phyloP scores from a whole-genome alignment of 169 alveolate genomes.

The Eimeria falciformis region DNA sequence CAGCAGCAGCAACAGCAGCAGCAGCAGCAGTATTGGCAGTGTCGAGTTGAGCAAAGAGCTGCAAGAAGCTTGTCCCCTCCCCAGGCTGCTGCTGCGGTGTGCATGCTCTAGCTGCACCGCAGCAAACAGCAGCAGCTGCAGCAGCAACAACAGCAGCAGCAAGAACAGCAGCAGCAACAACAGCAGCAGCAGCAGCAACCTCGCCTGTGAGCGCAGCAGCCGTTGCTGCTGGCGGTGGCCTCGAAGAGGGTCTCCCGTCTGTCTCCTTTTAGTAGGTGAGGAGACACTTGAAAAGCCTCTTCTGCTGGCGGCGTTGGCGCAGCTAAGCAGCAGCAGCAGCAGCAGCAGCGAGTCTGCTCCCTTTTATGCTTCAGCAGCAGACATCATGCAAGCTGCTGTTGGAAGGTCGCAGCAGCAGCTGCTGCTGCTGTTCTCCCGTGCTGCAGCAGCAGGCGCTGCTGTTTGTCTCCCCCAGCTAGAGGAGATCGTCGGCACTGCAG shows the following conservation, averaged over 20 bases:
- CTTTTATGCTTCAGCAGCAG: background rate
- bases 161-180: background rate
- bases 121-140: background rate
- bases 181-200: background rate
- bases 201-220: background rate
- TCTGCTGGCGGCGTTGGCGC: background rate
- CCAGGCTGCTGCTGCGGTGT: background rate
- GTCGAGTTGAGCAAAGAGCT: background rate
- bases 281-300: background rate
- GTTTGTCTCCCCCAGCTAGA: background rate
- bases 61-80: background rate
- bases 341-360: background rate
- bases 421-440: slow-evolving; percentile 1
- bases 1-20: background rate
- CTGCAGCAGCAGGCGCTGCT: background rate
- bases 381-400: background rate
- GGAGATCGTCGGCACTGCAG: background rate
- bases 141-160: background rate
- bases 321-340: background rate
- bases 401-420: background rate
- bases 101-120: background rate
- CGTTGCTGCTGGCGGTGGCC: background rate
- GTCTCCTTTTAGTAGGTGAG: background rate
- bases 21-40: slow-evolving; percentile 6
- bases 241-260: background rate